Percentiles rank a stretch among this genome's conserved stretches.
phyloP scores from a whole-genome alignment of 495 filamentous ascomycete species.

The Podospora tetraspora region DNA sequence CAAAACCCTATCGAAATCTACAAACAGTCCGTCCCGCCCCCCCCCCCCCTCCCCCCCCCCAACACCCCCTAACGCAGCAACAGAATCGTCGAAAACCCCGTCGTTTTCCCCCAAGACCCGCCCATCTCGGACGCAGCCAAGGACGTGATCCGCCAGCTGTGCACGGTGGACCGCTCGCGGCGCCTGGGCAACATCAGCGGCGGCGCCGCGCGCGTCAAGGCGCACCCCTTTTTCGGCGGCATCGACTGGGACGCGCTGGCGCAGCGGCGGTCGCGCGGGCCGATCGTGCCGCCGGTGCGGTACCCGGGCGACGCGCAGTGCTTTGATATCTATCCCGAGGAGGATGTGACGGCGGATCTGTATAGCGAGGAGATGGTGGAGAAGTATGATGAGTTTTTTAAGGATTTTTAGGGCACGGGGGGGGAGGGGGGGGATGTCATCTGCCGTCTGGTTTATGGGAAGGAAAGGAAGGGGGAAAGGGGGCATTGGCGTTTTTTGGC shows the following conservation, averaged over 20 bases:
- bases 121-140: constrained; percentile 68
- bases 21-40: constrained; percentile 58
- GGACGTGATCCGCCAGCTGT: constrained; percentile 78
- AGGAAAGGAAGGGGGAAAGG: background rate
- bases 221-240: constrained; percentile 77
- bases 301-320: constrained; percentile 80
- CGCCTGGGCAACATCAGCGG: constrained; percentile 83
- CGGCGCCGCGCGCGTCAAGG: constrained; percentile 74
- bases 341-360: constrained; percentile 47
- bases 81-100: constrained; percentile 69
- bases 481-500: background rate
- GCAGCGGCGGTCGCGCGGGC: constrained; percentile 62
- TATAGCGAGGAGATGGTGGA: constrained; percentile 69
- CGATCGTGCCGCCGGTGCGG: constrained; percentile 78
- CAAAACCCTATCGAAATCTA: constrained; percentile 95
- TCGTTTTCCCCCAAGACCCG: constrained; percentile 59
- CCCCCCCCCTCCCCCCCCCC: constrained; percentile 17
- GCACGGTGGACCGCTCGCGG: constrained; percentile 81
- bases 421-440: background rate
- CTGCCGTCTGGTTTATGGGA: background rate
- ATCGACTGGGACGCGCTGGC: constrained; percentile 86
- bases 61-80: constrained; percentile 3
- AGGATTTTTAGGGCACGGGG: constrained; percentile 74
- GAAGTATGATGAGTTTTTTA: constrained; percentile 74
- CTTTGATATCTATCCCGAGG: constrained; percentile 78